Evolutionary conservation across 164 flowering plant species (phyloP).

Genomic region (Umbilicus rupestris): DNA sequence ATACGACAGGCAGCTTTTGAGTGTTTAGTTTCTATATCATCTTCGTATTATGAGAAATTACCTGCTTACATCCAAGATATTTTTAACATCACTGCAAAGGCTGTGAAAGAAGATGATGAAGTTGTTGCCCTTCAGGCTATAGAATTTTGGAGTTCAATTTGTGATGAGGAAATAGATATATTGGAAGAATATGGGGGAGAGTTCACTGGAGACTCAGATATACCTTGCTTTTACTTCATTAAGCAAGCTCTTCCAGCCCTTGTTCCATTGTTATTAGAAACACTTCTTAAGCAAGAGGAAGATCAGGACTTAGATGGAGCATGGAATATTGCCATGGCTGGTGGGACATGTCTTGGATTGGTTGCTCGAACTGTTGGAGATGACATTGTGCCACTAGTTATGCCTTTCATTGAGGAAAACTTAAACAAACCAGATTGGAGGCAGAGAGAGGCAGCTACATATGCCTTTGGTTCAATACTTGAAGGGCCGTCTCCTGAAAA

Average conservation of each 20-base stretch:
- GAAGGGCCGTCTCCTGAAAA: slow-evolving; percentile 72
- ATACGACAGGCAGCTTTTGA: slow-evolving; percentile 62
- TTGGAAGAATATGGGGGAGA: slow-evolving; percentile 53
- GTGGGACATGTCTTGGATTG: slow-evolving; percentile 66
- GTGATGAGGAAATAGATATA: slow-evolving; percentile 68
- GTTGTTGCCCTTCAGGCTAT: slow-evolving; percentile 62
- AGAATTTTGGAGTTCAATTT: no score
- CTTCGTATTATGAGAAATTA: slow-evolving; percentile 55
- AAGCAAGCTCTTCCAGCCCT: slow-evolving; percentile 68
- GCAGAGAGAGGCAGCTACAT: slow-evolving; percentile 63
- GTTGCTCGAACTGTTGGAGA: slow-evolving; percentile 66
- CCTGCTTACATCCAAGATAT: slow-evolving; percentile 57
- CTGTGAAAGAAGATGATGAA: slow-evolving; percentile 58
- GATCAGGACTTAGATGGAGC: slow-evolving; percentile 73
- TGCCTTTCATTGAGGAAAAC: slow-evolving; percentile 62
- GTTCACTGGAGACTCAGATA: slow-evolving; percentile 43
- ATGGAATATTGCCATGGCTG: slow-evolving; percentile 74
- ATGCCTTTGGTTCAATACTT: slow-evolving; percentile 66
- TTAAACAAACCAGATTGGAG: slow-evolving; percentile 61
- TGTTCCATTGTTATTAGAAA: slow-evolving; percentile 55
- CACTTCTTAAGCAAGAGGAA: slow-evolving; percentile 64
- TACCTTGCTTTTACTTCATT: slow-evolving; percentile 57
- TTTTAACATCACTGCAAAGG: slow-evolving; percentile 51
- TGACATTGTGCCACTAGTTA: slow-evolving; percentile 57
- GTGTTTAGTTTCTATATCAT: slow-evolving; percentile 59